These are phyloP conservation scores for Leishmania major DNA, from an alignment of 208 protist genomes.

Conservation along the genomic window DNA sequence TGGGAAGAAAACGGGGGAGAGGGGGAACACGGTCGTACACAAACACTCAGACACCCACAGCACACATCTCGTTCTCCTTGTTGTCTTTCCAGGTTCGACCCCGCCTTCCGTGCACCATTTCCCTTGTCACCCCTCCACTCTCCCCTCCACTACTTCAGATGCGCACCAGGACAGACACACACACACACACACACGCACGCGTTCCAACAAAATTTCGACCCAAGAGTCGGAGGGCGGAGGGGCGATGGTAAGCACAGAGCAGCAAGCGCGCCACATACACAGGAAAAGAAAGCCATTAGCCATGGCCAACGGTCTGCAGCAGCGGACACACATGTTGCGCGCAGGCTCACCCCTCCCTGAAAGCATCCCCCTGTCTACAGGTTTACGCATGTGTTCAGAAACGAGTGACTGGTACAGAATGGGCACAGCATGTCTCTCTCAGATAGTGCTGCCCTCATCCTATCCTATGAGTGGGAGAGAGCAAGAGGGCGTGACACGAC, in stretches of 20 bases:
- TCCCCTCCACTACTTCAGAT: neutral
- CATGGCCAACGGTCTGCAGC: neutral
- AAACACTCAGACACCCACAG: neutral
- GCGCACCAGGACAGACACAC: neutral
- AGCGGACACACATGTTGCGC: neutral
- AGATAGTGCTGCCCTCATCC: neutral
- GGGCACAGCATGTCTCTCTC: neutral
- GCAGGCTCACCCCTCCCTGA: neutral
- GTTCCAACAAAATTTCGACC: neutral
- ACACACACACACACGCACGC: neutral
- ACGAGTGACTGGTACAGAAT: neutral
- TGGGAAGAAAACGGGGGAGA: neutral
- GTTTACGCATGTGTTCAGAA: neutral
- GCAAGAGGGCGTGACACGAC: neutral
- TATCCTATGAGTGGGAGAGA: neutral
- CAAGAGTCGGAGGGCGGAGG: no score
- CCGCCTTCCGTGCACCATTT: neutral
- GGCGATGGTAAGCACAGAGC: neutral
- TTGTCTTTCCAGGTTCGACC: neutral
- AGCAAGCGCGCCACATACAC: neutral
- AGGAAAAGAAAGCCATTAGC: neutral
- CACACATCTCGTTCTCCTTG: neutral
- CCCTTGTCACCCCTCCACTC: neutral
- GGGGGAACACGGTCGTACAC: neutral
- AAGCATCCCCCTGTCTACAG: neutral